Base-by-base conservation (phyloP, 768 basidiomycete species). In the Kwoniella sp. region DNA sequence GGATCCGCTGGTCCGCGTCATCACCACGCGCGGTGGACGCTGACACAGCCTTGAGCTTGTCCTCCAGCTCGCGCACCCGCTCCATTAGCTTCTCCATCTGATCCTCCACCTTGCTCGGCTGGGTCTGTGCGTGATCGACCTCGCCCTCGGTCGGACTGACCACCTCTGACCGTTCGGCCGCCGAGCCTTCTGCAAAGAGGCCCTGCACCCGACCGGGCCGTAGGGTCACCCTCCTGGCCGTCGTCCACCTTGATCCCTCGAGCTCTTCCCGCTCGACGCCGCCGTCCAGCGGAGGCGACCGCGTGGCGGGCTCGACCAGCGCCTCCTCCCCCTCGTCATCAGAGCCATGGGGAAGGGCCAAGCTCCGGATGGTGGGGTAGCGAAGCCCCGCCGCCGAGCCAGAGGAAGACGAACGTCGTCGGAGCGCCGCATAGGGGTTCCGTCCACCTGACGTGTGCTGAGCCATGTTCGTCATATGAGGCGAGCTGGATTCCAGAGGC, bases 41-140 rank as follows among this genome's bases (percentile, higher is more conserved):
- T 8, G 43, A 25, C 9, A 50, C 42, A 5, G 42, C 6, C 12
- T 49, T 44, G 6, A 55, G 32, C 39, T 42, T 34, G 19, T 41
- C 22, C 32, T 62, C 52, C 19, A 67, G 53, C 40, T 67, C 62
- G 32, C 59, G 57, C 31, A 63, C 52, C 12, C 62, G 19, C 11
- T 40, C 45, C 34, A 62, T 22, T 28, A 67, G 38, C 22, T 42
- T 26, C 7, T 27, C 22, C 55, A 67, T 52, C 27, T 62, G 50
- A 4, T 38, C 39, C 27, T 59, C 57, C 48, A 67, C 27, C 23
- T 41, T 27, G 28, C 56, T 60, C 31, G 39, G 29, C 8, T 46
- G 33, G 22, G 36, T 34, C 40, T 38, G 17, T 25, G 11, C 23
- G 6, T 22, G 29, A 19, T 17, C 25, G 29, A 20, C 12, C 42